Percentiles rank a stretch among this genome's conserved stretches.
These are phyloP conservation scores for Trypanosoma scelopori DNA, from an alignment of 208 protist genomes.

Conservation along the genomic window DNA sequence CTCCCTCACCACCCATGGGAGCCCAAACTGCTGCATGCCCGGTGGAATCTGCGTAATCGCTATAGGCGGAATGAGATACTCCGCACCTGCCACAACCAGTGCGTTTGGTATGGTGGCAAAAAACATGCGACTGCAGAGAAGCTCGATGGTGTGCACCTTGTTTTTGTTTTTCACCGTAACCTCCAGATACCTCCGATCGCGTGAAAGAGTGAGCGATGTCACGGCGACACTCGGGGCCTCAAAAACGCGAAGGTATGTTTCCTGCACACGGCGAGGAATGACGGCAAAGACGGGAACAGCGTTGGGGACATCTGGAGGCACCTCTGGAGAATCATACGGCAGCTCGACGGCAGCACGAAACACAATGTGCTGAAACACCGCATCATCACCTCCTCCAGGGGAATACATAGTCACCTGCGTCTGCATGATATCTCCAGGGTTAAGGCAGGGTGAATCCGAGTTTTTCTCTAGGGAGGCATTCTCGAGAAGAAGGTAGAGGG, in stretches of 20 bases:
- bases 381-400: conserved; percentile 44
- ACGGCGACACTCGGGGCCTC: conserved; percentile 65
- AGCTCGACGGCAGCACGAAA: conserved; percentile 79
- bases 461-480: conserved; percentile 44
- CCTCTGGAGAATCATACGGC: conserved; percentile 51
- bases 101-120: conserved; percentile 66
- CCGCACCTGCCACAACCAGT: conserved; percentile 68
- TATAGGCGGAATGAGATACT: conserved; percentile 81
- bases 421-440: conserved; percentile 59
- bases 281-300: conserved; percentile 87
- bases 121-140: conserved; percentile 59
- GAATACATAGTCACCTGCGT: conserved; percentile 61
- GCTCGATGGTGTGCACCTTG: conserved; percentile 69
- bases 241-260: conserved; percentile 85
- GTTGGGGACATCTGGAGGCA: conserved; percentile 65
- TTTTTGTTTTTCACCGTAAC: conserved; percentile 75
- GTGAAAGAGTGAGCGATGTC: conserved; percentile 53
- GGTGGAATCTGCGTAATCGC: conserved; percentile 65
- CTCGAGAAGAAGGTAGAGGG: conserved; percentile 52
- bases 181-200: conserved; percentile 70
- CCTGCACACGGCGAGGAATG: conserved; percentile 77
- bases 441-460: conserved; percentile 33
- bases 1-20: conserved; percentile 80
- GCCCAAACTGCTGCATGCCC: conserved; percentile 18
- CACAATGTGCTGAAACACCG: conserved; percentile 60